These are phyloP conservation scores for Eucalyptus paniculata DNA, from an alignment of 345 rosid genomes.

Conservation along the genomic window DNA sequence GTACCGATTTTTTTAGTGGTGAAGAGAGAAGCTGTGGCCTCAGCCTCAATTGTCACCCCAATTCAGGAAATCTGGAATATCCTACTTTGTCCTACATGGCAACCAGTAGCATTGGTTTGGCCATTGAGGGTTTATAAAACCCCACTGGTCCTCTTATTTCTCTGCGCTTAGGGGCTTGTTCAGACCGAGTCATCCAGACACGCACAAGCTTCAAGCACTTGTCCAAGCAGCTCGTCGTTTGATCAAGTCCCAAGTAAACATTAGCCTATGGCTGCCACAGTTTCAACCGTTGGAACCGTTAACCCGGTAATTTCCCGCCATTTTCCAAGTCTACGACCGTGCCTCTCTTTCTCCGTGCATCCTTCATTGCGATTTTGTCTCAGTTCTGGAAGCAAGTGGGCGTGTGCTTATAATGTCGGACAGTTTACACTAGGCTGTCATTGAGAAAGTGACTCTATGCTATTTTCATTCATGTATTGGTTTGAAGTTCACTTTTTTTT, in stretches of 20 bases:
- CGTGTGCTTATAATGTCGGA: neutral
- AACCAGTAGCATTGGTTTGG: neutral
- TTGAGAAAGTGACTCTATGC: neutral
- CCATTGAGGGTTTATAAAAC: neutral
- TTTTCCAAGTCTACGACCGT: neutral
- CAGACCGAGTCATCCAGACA: neutral
- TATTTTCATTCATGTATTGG: neutral
- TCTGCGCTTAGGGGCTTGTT: neutral
- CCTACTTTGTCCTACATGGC: neutral
- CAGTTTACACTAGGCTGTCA: neutral
- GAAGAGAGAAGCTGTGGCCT: neutral
- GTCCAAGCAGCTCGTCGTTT: neutral
- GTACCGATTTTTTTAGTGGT: neutral
- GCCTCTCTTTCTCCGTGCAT: neutral
- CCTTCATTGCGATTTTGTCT: neutral
- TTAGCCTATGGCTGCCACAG: constrained; percentile 1
- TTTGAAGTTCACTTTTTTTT: neutral
- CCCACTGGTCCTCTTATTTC: neutral
- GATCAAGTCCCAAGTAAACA: neutral
- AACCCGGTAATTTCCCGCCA: neutral
- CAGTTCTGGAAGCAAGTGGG: neutral
- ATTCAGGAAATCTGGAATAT: neutral
- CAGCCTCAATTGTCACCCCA: neutral
- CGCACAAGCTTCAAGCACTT: neutral
- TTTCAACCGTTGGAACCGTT: neutral